phyloP scores from a whole-genome alignment of 2,329 filamentous ascomycete genomes.

The Calonectria henricotiae region DNA sequence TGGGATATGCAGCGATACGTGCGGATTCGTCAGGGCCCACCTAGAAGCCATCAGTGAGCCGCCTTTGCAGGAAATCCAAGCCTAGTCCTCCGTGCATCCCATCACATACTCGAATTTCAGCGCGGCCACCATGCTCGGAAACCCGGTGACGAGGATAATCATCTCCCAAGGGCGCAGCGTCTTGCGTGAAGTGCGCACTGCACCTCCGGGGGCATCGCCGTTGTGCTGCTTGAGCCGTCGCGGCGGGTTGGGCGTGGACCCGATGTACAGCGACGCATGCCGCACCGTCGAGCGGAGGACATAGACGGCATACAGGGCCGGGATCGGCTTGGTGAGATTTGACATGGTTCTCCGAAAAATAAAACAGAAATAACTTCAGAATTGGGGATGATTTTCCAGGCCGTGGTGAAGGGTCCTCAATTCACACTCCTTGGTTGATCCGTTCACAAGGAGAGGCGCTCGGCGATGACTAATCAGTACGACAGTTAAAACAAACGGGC shows the following conservation, averaged over 20 bases:
- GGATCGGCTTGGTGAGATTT: constrained; percentile 74
- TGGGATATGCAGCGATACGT: constrained; percentile 85
- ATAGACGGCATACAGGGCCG: constrained; percentile 94
- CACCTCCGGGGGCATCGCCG: constrained; percentile 86
- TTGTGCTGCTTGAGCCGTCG: constrained; percentile 94
- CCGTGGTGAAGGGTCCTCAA: not conserved
- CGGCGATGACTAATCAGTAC: constrained; percentile 31
- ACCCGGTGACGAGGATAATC: constrained; percentile 88
- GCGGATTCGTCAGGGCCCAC: constrained; percentile 94
- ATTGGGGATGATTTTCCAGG: constrained; percentile 4
- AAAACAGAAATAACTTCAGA: not conserved
- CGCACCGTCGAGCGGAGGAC: constrained; percentile 87
- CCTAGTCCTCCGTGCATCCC: not conserved
- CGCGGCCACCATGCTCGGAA: constrained; percentile 88
- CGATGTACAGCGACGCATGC: constrained; percentile 85
- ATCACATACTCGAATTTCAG: constrained; percentile 89
- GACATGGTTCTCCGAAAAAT: constrained; percentile 57
- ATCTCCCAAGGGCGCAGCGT: constrained; percentile 91
- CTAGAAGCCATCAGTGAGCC: constrained; percentile 61
- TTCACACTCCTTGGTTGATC: constrained; percentile 41
- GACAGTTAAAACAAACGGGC: not conserved
- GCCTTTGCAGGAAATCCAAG: not conserved
- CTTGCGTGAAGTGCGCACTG: constrained; percentile 79
- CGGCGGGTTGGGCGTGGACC: constrained; percentile 90
- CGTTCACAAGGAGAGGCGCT: constrained; percentile 18